A percentile compares a stretch with the other conserved stretches of the same genome.
These are phyloP conservation scores for Herpotrichia juniperi DNA, from an alignment of 2,329 filamentous ascomycete species.

Conservation along the genomic window DNA sequence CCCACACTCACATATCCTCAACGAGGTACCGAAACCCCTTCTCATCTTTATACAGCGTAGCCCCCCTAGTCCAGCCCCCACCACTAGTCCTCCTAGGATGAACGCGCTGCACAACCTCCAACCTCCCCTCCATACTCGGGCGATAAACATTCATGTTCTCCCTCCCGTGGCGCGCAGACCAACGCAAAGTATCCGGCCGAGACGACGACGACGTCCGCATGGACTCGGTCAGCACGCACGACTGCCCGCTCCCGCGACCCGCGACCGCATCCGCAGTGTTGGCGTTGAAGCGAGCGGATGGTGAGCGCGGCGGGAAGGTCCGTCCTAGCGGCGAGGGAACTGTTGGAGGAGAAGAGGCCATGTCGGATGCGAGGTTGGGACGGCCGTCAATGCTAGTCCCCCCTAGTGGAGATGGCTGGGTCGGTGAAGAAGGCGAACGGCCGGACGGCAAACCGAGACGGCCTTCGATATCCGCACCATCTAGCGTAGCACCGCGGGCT, in stretches of 20 bases:
- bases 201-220: too few relatives aligned
- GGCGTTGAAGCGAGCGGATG: background rate
- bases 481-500: background rate
- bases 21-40: conserved; percentile 4
- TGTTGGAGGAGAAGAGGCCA: background rate
- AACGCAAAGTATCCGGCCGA: background rate
- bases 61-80: too few relatives aligned
- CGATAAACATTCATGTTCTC: background rate
- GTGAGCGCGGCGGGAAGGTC: background rate
- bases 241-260: background rate
- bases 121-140: background rate
- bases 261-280: background rate
- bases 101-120: background rate
- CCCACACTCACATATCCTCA: conserved; percentile 1
- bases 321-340: too few relatives aligned
- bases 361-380: too few relatives aligned
- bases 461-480: background rate
- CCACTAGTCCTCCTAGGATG: background rate
- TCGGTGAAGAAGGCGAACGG: background rate
- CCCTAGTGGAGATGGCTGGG: too few relatives aligned
- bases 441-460: background rate
- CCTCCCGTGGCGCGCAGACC: background rate
- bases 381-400: too few relatives aligned
- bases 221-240: background rate
- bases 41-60: conserved; percentile 5